Base-by-base conservation (phyloP, 2,329 filamentous ascomycete genomes). In the Aspergillus puulaauensis region DNA sequence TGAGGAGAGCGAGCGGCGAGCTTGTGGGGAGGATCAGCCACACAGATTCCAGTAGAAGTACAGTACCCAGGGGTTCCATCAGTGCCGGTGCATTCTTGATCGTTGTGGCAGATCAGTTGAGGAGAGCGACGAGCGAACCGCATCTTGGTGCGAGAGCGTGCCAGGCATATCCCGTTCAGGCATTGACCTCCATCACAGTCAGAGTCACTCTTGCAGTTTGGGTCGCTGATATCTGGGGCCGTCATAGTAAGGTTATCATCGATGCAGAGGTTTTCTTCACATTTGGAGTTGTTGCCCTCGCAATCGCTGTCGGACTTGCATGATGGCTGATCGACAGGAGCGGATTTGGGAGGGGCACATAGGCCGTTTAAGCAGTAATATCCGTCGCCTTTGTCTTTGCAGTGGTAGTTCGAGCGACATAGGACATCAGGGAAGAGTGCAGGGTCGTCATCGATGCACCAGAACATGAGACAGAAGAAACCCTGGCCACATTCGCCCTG, bases 161-260 rank as follows among this genome's bases (percentile, higher is more conserved):
- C 49, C 35, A 60, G n/a, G 19, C 58, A 60, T n/a, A 61, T 52
- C 21, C 56, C 58, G 48, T 21, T 44, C 37, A 46, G 21, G 19
- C 58, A 60, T 24, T 24, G 35, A 4, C 58, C 58, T 24, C 14
- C 50, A 19, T 31, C 39, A 24, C 54, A 60, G 14, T 60, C 51
- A n/a, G 35, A 6, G 19, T 57, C 14, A 1, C 40, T 52, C 19
- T 35, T 15, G 39, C 57, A 59, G 24, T 8, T 21, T 11, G 57
- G 41, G 19, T 56, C 45, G 11, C 6, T n/a, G 3, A 11, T 12
- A 8, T 3, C 19, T 12, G 33, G 52, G 23, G 44, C 33, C 19
- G 33, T 24, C 31, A 23, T n/a, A 21, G 43, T 48, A 37, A 37
- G 23, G 15, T 54, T 49, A 12, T 35, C 40, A n/a, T 24, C 19